Evolutionary conservation across 345 rosid genomes (phyloP), one percentile per base, ranked within the genome.

Genomic region (Gossypium anomalum): DNA sequence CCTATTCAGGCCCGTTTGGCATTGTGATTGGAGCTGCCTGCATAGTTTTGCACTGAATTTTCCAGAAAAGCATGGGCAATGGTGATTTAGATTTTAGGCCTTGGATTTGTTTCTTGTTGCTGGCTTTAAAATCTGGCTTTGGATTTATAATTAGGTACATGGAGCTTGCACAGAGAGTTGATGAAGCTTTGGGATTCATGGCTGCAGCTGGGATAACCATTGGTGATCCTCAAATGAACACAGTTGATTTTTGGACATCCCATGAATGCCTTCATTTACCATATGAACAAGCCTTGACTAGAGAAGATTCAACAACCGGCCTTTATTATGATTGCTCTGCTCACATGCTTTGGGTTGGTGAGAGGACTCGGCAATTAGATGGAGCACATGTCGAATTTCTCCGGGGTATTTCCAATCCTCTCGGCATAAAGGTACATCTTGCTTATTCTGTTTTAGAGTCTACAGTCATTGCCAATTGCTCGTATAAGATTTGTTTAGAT

Each of bases 291-390:
- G 85, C 89, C n/a, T 80, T 89, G 67, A 89, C 92, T 19, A 86
- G 92, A 81, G 90, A 85, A 79, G 92, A 89, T 80, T 87, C 92
- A 27, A 89, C 92, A 0, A 78, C 90, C 4, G 90, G 92, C 51
- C 89, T 89, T 43, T 87, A 82, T 77, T 87, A 89, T 80, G 92
- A 89, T 67, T 89, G 92, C 72, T 87, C 92, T 72, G 92, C 90
- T 3, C 90, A 89, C 79, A 78, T 89, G 89, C 81, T 89, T 49
- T 89, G 92, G 90, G 90, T 89, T 29, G 92, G 92, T 66, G 92
- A 89, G 80, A 78, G 92, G 77, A 89, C 92, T 82, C 85, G 90
- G 27, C 92, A 89, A 68, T 79, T 89, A 29, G 92, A 85, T 76
- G 92, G 90, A 78, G 90, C 89, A 45, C 92, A 87, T 89, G 83